A percentile compares a stretch with the other conserved stretches of the same genome.
phyloP scores from a whole-genome alignment of 2,329 filamentous ascomycete species.

The Fusarium scirpi region DNA sequence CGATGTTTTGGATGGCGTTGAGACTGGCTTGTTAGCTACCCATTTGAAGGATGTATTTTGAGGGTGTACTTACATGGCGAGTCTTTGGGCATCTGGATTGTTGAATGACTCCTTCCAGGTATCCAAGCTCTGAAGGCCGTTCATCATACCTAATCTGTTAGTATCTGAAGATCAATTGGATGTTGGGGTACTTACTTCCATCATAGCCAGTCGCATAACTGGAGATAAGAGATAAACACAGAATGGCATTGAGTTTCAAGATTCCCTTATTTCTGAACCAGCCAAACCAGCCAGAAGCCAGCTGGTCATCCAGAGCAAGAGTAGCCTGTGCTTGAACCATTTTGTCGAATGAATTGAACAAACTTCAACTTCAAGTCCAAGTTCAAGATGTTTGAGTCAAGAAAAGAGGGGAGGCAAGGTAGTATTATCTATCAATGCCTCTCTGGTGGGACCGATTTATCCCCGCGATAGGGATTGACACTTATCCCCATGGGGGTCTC shows the following conservation, averaged over 20 bases:
- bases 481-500: slow-evolving; percentile 22
- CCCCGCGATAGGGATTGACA: slow-evolving; percentile 18
- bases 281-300: slow-evolving; percentile 22
- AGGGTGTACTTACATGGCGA: slow-evolving; percentile 13
- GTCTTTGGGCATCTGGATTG: slow-evolving; percentile 5
- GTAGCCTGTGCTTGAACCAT: slow-evolving; percentile 25
- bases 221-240: slow-evolving; percentile 20
- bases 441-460: slow-evolving; percentile 13
- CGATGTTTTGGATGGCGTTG: slow-evolving; percentile 23
- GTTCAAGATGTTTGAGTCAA: neutral
- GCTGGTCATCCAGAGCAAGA: slow-evolving; percentile 22
- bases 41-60: no score
- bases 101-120: slow-evolving; percentile 20
- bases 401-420: slow-evolving; percentile 16
- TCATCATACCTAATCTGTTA: slow-evolving; percentile 13
- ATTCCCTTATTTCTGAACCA: slow-evolving; percentile 21
- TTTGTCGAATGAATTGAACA: neutral
- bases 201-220: slow-evolving; percentile 24
- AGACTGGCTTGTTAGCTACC: neutral
- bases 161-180: rapidly evolving
- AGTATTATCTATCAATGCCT: slow-evolving; percentile 23
- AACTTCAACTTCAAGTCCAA: neutral
- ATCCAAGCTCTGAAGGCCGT: slow-evolving; percentile 15
- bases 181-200: slow-evolving; percentile 2
- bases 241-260: slow-evolving; percentile 19